Evolutionary conservation across 768 basidiomycete genomes (phyloP).

Genomic region (Lactarius sp.): DNA sequence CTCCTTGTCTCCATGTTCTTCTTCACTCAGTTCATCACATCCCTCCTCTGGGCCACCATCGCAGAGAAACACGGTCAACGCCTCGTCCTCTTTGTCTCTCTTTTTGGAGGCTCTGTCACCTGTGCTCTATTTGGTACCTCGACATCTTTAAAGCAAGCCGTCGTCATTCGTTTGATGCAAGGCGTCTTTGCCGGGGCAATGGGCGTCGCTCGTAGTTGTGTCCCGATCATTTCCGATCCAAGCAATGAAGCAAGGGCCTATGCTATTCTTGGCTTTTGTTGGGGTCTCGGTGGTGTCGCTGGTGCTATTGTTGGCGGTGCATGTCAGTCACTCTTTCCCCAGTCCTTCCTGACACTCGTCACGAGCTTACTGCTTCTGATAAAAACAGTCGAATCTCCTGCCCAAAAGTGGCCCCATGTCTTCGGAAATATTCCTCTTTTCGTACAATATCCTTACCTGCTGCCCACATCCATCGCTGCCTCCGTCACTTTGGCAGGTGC

Average conservation of each 20-base stretch:
- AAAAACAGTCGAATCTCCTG: slow-evolving; percentile 70
- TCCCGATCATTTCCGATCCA: slow-evolving; percentile 81
- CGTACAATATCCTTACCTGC: slow-evolving; percentile 79
- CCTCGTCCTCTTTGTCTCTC: slow-evolving; percentile 74
- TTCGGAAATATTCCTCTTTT: slow-evolving; percentile 68
- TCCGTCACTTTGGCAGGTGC: slow-evolving; percentile 67
- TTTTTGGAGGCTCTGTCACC: slow-evolving; percentile 80
- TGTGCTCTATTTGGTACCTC: slow-evolving; percentile 76
- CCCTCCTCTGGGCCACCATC: slow-evolving; percentile 93
- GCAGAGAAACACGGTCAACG: slow-evolving; percentile 89
- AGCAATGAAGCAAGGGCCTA: slow-evolving; percentile 95
- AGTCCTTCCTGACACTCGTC: neutral
- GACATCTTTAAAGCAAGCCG: slow-evolving; percentile 70
- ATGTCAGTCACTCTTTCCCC: slow-evolving; percentile 45
- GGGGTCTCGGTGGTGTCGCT: slow-evolving; percentile 94
- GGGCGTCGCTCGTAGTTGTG: slow-evolving; percentile 87
- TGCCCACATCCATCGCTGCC: slow-evolving; percentile 79
- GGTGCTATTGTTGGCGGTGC: slow-evolving; percentile 83
- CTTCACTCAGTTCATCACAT: slow-evolving; percentile 93
- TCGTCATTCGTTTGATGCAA: slow-evolving; percentile 81
- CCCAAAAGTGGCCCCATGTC: slow-evolving; percentile 75
- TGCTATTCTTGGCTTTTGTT: slow-evolving; percentile 89
- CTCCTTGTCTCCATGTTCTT: slow-evolving; percentile 84
- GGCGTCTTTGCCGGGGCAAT: slow-evolving; percentile 92
- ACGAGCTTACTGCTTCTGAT: slow-evolving; percentile 22